phyloP scores from a whole-genome alignment of 2,329 filamentous ascomycete genomes.

The Colletotrichum sp. region DNA sequence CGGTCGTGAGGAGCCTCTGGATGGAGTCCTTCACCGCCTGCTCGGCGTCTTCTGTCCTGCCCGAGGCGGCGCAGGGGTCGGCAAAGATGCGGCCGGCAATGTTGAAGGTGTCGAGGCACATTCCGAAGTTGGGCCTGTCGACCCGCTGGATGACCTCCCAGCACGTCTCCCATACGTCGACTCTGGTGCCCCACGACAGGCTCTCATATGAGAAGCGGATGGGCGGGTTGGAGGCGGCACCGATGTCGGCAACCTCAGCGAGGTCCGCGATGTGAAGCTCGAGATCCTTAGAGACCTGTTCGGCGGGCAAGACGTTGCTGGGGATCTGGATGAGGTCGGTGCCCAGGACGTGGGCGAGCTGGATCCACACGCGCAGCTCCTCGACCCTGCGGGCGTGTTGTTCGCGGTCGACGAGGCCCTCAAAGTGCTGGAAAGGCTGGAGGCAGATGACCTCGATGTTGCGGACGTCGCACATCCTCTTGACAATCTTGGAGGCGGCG shows the following conservation, averaged over 20 bases:
- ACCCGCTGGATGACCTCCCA: constrained; percentile 73
- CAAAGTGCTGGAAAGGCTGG: constrained; percentile 81
- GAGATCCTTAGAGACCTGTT: constrained; percentile 49
- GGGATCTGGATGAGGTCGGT: constrained; percentile 80
- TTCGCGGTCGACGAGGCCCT: constrained; percentile 69
- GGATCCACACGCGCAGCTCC: constrained; percentile 73
- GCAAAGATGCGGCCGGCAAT: constrained; percentile 75
- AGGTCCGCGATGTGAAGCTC: constrained; percentile 67
- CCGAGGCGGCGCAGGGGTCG: constrained; percentile 57
- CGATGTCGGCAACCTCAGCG: constrained; percentile 69
- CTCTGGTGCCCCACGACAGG: constrained; percentile 73
- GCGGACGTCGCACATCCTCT: constrained; percentile 59
- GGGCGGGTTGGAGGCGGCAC: constrained; percentile 55
- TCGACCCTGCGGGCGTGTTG: constrained; percentile 62
- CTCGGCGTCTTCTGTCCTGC: constrained; percentile 60
- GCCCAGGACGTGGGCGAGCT: constrained; percentile 64
- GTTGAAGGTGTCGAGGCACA: constrained; percentile 82
- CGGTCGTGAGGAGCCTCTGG: constrained; percentile 51
- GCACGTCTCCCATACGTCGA: constrained; percentile 73
- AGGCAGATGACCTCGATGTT: constrained; percentile 67
- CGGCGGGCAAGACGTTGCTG: constrained; percentile 66
- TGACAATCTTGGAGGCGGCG: constrained; percentile 62
- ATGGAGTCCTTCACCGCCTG: constrained; percentile 59
- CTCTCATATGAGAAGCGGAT: constrained; percentile 78
- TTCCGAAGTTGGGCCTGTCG: constrained; percentile 73